Base-by-base conservation (phyloP, 1,284 basidiomycete species). In the Tilletia horrida region DNA sequence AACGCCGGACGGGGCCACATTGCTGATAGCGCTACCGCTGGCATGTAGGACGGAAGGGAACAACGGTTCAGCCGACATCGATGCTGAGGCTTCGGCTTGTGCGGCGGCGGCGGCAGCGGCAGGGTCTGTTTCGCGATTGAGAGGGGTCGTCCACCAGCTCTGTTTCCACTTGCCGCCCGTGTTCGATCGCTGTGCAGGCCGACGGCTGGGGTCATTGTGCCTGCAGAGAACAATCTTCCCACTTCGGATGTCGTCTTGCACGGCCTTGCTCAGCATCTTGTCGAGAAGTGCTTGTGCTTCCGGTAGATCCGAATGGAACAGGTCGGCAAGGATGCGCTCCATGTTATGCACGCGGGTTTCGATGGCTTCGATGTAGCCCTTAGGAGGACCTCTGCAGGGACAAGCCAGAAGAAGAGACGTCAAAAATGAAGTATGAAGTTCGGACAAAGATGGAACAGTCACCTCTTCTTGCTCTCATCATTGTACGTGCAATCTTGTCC, bases 361-460 rank as follows among this genome's bases (percentile, higher is more conserved):
- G 76, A 93, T 91, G 29, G 91, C 91, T 79, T 93, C 90, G 79
- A 93, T 92, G 84, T 93, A 93, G 1, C 91, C 91, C 77, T 91
- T 91, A 14, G 91, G 91, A 8, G 91, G 91, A 1, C 90, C 89
- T 71, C 90, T 71, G 64, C 14, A 50, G 44, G 23, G 31, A 45
- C 35, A 40, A 40, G 31, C 16, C 11, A 9, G 42, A 21, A 21
- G 35, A 31, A 43, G 29, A 16, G 3, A 67, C 47, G 23, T 21
- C 8, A 25, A 29, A 40, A 31, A 48, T 27, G 3, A 11, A 48
- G 25, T 29, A 42, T 48, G 16, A 11, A 6, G 21, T 7, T 11
- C 14, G 16, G 29, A n/a, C n/a, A n/a, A 16, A 59, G 16, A 40
- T 7, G 11, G 29, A 40, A 59, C 31, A 29, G 27, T 59, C 55